Conservation (phyloP, 768 basidiomycete species). For the Daedalea quercina region DNA sequence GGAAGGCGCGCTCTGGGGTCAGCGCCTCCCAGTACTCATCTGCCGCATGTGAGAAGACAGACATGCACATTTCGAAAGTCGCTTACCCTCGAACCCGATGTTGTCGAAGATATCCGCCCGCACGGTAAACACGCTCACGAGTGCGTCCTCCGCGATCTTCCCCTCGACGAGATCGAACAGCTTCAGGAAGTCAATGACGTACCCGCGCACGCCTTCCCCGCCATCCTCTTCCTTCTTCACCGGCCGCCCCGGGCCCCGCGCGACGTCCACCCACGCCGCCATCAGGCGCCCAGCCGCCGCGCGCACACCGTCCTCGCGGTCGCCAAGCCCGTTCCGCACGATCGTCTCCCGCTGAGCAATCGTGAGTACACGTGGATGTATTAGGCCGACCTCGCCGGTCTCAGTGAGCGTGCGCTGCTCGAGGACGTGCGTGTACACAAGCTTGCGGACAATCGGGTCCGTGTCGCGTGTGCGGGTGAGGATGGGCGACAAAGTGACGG, state of each 20-base stretch:
- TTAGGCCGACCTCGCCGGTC: constrained; percentile 37
- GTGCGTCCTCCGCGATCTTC: constrained; percentile 64
- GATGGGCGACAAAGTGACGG: constrained; percentile 53
- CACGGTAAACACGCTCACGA: constrained; percentile 65
- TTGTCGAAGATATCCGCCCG: constrained; percentile 59
- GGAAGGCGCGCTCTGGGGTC: constrained; percentile 71
- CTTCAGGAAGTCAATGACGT: constrained; percentile 39
- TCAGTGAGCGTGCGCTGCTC: constrained; percentile 33
- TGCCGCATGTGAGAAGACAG: no score
- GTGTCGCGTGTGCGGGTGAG: constrained; percentile 75
- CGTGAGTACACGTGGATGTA: constrained; percentile 59
- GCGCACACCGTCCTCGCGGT: constrained; percentile 71
- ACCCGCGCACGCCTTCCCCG: constrained; percentile 30
- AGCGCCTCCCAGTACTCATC: constrained; percentile 67
- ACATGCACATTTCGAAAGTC: no score
- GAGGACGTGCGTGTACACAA: constrained; percentile 61
- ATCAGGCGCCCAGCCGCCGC: constrained; percentile 68
- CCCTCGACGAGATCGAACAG: constrained; percentile 56
- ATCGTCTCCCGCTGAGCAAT: constrained; percentile 73
- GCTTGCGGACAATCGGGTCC: constrained; percentile 67
- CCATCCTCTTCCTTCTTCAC: constrained; percentile 30
- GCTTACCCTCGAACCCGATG: constrained; percentile 64
- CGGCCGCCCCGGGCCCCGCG: constrained; percentile 27
- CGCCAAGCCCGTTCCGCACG: constrained; percentile 77
- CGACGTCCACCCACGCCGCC: constrained; percentile 66